Percentiles rank a stretch among this genome's conserved stretches.
Evolutionary conservation across 2,329 filamentous ascomycete genomes (phyloP).

Genomic region (Fusarium tupiense): DNA sequence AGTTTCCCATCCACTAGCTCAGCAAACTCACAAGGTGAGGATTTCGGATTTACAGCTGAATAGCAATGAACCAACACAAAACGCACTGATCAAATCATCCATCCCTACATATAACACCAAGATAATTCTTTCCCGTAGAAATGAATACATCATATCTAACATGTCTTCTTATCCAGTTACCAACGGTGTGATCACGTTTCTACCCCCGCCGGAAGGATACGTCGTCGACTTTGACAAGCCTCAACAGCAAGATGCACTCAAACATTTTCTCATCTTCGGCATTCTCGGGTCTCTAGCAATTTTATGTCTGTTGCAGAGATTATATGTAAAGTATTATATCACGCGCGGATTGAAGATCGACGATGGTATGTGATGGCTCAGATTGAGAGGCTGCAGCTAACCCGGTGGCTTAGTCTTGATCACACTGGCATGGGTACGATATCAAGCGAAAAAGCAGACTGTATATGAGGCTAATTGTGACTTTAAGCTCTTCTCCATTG

Average conservation of each 20-base stretch:
- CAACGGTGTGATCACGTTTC: conserved; percentile 37
- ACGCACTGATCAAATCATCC: not conserved
- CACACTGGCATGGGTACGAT: conserved; percentile 21
- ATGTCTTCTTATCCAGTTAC: conserved; percentile 29
- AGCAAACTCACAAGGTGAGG: not conserved
- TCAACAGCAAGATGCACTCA: conserved; percentile 27
- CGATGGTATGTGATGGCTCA: conserved; percentile 19
- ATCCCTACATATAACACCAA: not conserved
- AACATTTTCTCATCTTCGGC: conserved; percentile 42
- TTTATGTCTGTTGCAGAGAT: conserved; percentile 34
- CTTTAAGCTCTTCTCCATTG: conserved; percentile 26
- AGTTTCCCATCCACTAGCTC: not conserved
- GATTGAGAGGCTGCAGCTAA: not conserved
- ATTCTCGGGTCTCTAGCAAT: conserved; percentile 32
- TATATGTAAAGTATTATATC: conserved; percentile 44
- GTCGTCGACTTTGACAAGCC: conserved; percentile 46
- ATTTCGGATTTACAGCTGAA: not conserved
- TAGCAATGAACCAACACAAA: not conserved
- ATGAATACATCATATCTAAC: not conserved
- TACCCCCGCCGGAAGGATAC: conserved; percentile 43
- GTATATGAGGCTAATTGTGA: not conserved
- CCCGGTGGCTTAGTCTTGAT: conserved; percentile 1
- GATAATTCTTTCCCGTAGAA: not conserved
- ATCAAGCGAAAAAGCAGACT: rapidly evolving
- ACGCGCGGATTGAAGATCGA: conserved; percentile 19